Base-by-base conservation (phyloP, 805 yeast species). In the Ogataea naganishii region DNA sequence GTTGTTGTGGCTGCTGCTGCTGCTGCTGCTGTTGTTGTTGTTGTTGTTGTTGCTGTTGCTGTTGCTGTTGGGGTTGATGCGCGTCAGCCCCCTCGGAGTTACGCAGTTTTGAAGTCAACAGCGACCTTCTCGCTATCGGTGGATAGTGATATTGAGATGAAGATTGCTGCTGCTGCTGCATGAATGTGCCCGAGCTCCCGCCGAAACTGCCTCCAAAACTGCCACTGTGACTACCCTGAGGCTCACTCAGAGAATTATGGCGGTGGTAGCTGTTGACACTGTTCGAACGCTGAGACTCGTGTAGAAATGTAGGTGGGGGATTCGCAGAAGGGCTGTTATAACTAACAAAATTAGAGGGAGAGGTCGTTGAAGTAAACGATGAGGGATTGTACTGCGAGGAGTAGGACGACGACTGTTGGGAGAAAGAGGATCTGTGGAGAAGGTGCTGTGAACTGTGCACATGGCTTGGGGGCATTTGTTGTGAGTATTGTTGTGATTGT, bases 91-190 rank as follows among this genome's bases (percentile, higher is more conserved):
- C n/a, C n/a, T n/a, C n/a, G n/a, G n/a, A n/a, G n/a, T n/a, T n/a
- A n/a, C n/a, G 51, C 11, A 49, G 16, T 29, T 44, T 52, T 10
- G 54, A 40, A 11, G 58, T 50, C 14, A 50, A 37, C 26, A 51
- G 37, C 27, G 52, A 46, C 37, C 55, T 37, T 25, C 53, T 46
- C n/a, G n/a, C n/a, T n/a, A n/a, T n/a, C n/a, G n/a, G n/a, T n/a
- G n/a, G n/a, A n/a, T n/a, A n/a, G n/a, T n/a, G n/a, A n/a, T n/a
- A n/a, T n/a, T n/a, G n/a, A n/a, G n/a, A n/a, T n/a, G n/a, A n/a
- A n/a, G n/a, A n/a, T n/a, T n/a, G n/a, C 27, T 9, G 12, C 15
- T 9, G 33, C 30, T 14, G 26, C 25, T n/a, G 28, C 30, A 26
- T 21, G 22, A 11, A 31, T 24, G n/a, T 12, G 3, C 12, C 7